These are phyloP conservation scores for Spatholobus suberectus DNA, from an alignment of 306 rosid species.

Conservation along the genomic window DNA sequence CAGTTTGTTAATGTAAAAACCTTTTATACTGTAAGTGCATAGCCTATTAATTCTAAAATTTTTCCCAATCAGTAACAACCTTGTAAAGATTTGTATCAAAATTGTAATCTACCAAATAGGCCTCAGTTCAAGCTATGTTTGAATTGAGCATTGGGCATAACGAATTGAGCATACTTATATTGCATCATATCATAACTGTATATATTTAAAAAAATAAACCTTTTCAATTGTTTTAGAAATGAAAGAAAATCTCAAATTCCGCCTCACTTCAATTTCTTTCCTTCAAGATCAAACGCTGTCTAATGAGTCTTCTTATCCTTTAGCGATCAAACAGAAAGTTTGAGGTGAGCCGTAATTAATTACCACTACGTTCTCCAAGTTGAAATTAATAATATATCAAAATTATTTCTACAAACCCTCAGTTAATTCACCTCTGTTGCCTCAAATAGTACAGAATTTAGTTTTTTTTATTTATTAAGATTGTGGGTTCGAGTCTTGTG, in stretches of 20 bases:
- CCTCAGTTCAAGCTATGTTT: background rate
- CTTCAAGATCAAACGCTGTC: background rate
- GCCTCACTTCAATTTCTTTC: background rate
- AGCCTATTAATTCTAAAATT: no score
- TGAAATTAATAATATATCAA: background rate
- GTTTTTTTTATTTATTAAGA: background rate
- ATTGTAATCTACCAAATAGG: background rate
- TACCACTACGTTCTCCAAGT: background rate
- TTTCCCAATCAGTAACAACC: no score
- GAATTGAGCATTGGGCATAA: background rate
- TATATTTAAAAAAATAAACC: background rate
- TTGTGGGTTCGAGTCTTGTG: background rate
- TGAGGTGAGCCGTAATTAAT: background rate
- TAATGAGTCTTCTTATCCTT: background rate
- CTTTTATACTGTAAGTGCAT: no score
- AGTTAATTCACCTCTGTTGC: background rate
- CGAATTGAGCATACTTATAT: background rate
- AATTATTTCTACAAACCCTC: background rate
- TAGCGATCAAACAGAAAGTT: background rate
- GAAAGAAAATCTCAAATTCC: background rate
- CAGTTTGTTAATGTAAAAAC: no score
- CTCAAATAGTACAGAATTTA: background rate
- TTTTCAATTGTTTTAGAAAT: background rate
- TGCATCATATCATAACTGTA: background rate
- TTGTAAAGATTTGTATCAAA: background rate